Evolutionary conservation across 768 basidiomycete genomes (phyloP).

Genomic region (Lactarius quietus): DNA sequence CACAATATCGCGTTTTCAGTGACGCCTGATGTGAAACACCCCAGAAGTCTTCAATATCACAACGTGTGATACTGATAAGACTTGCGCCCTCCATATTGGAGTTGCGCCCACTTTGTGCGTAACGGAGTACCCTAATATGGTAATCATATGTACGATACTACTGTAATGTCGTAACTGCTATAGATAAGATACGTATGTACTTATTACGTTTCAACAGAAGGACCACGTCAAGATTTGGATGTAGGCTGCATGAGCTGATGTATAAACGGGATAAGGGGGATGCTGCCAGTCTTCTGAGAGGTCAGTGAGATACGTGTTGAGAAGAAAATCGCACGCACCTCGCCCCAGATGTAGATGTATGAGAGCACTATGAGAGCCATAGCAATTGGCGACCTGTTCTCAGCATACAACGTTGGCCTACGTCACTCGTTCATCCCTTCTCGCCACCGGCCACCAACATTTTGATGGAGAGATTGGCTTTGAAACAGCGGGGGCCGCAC

Average conservation of each 20-base stretch:
- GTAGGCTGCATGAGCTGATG: slow-evolving; percentile 76
- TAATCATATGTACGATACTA: no score
- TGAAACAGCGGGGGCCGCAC: slow-evolving; percentile 10
- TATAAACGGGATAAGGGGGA: slow-evolving; percentile 56
- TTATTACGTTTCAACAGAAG: no score
- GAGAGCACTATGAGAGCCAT: slow-evolving; percentile 75
- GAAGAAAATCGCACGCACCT: slow-evolving; percentile 42
- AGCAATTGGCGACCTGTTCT: slow-evolving; percentile 73
- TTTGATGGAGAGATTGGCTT: slow-evolving; percentile 34
- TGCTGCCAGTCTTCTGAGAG: slow-evolving; percentile 71
- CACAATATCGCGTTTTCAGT: no score
- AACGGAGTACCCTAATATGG: no score
- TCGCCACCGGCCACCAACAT: slow-evolving; percentile 67
- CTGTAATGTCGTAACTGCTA: no score
- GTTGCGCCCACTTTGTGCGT: no score
- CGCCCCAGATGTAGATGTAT: slow-evolving; percentile 70
- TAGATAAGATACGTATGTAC: no score
- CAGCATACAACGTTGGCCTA: slow-evolving; percentile 93
- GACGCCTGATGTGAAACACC: no score
- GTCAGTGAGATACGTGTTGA: slow-evolving; percentile 12
- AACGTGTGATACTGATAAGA: no score
- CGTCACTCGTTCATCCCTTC: slow-evolving; percentile 79
- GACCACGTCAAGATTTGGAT: slow-evolving; percentile 94
- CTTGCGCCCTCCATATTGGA: no score
- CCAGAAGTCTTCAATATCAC: no score